phyloP scores from a whole-genome alignment of 2,329 filamentous ascomycete genomes.

The Colletotrichum musae region DNA sequence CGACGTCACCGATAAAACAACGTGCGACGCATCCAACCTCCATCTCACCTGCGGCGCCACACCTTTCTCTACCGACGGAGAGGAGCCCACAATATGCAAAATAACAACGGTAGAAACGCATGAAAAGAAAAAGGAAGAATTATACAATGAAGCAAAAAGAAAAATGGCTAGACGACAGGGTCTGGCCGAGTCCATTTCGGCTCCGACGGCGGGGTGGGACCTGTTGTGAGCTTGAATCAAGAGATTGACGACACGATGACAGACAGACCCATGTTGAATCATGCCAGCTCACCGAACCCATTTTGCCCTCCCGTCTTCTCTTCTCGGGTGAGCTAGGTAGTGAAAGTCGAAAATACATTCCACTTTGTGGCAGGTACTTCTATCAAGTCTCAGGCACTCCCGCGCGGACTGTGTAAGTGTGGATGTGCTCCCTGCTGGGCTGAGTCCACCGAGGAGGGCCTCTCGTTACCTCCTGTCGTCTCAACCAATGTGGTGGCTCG shows the following conservation, averaged over 20 bases:
- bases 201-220: neutral
- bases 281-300: neutral
- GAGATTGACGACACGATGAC: conserved; percentile 1
- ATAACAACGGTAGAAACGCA: no score
- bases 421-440: conserved; percentile 3
- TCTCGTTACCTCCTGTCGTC: neutral
- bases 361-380: no score
- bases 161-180: no score
- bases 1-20: conserved; percentile 22
- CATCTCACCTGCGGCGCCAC: neutral
- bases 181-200: no score
- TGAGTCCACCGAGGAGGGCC: neutral
- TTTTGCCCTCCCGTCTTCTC: no score
- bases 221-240: neutral
- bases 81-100: no score
- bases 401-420: neutral
- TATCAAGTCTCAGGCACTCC: no score
- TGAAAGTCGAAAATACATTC: no score
- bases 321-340: no score
- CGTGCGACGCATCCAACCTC: neutral
- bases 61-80: no score
- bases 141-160: no score
- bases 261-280: neutral
- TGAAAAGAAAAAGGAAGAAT: no score
- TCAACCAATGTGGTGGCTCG: neutral